Percentiles rank a stretch among this genome's conserved stretches.
Evolutionary conservation across 257 asterid genomes (phyloP).

Genomic region (Scutellaria baicalensis): DNA sequence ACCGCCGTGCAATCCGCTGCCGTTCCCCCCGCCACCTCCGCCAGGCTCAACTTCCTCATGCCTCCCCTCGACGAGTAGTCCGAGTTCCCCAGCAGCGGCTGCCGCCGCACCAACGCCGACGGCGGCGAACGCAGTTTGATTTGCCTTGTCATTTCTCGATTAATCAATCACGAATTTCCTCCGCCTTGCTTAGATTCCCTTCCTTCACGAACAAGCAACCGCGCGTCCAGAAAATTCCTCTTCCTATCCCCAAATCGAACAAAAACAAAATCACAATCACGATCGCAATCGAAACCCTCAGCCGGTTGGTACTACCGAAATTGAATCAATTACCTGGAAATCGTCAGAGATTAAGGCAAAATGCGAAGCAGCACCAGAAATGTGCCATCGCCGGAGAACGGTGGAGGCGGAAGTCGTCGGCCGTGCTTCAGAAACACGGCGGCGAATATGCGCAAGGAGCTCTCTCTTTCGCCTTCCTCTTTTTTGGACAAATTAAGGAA

Average conservation of each 20-base stretch:
- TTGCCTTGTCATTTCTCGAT: constrained; percentile 34
- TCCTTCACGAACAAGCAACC: not conserved
- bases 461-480: not conserved
- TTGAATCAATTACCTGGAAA: constrained; percentile 3
- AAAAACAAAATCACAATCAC: not conserved
- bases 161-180: not conserved
- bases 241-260: not conserved
- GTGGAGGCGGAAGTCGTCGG: constrained; percentile 21
- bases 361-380: not conserved
- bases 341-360: not conserved
- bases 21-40: constrained; percentile 76
- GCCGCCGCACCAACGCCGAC: constrained; percentile 30
- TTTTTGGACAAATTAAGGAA: not conserved
- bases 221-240: not conserved
- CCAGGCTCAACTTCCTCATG: constrained; percentile 27
- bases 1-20: constrained; percentile 82
- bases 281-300: not conserved
- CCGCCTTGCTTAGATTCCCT: not conserved
- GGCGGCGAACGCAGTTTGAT: constrained; percentile 26
- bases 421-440: constrained; percentile 28
- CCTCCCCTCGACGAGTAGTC: constrained; percentile 30
- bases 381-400: constrained; percentile 13
- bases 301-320: too few relatives aligned
- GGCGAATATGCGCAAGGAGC: constrained; percentile 17
- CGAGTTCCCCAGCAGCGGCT: constrained; percentile 31